phyloP scores from a whole-genome alignment of 768 basidiomycete species.

The Russula emetica region DNA sequence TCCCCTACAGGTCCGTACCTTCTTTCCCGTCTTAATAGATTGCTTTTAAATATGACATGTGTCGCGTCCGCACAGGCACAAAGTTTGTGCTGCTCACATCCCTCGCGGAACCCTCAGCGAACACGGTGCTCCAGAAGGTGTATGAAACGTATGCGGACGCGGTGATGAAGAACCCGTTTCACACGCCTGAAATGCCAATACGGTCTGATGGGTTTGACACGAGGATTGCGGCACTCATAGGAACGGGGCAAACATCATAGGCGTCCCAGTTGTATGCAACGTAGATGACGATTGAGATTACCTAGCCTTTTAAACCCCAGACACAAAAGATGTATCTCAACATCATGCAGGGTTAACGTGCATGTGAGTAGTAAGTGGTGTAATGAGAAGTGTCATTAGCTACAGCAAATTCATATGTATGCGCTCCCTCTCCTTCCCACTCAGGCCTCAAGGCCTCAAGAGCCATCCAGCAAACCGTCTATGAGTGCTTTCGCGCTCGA shows the following conservation, averaged over 20 bases:
- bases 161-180: conserved; percentile 99
- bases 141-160: conserved; percentile 94
- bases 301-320: not conserved
- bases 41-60: not conserved
- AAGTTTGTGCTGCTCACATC: conserved; percentile 94
- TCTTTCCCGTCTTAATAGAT: not conserved
- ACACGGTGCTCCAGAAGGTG: conserved; percentile 69
- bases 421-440: not conserved
- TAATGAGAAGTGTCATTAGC: conserved; percentile 18
- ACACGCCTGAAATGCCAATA: conserved; percentile 99
- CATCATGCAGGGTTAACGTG: too few relatives aligned
- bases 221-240: conserved; percentile 55
- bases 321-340: not conserved
- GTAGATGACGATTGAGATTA: not conserved
- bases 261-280: not conserved
- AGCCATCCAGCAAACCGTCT: conserved; percentile 4
- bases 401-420: not conserved
- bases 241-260: conserved; percentile 18
- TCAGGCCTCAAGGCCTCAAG: not conserved
- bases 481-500: conserved; percentile 8
- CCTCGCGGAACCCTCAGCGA: conserved; percentile 65
- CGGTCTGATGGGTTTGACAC: conserved; percentile 84
- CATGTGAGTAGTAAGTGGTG: conserved; percentile 2
- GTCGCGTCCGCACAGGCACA: conserved; percentile 54
- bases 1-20: conserved; percentile 74